Evolutionary conservation across 805 yeast genomes (phyloP).

Genomic region (Pichia sporocuriosa): DNA sequence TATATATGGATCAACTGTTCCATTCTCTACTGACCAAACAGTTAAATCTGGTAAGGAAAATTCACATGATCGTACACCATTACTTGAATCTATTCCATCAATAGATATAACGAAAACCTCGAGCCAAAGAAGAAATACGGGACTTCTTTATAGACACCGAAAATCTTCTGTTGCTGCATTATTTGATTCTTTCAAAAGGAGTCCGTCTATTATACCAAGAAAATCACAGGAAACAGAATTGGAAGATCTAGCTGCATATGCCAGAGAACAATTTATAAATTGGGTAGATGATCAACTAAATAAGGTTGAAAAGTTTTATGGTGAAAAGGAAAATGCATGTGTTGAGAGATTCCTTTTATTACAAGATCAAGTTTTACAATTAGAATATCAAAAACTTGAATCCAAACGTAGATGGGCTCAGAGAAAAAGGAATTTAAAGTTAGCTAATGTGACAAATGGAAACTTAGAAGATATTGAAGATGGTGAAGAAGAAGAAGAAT

Average conservation of each 20-base stretch:
- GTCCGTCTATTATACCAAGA: constrained; percentile 5
- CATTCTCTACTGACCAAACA: not conserved
- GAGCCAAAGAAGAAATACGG: not conserved
- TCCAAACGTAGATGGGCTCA: constrained; percentile 18
- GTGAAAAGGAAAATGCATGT: constrained; percentile 52
- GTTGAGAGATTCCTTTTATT: constrained; percentile 52
- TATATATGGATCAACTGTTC: not conserved
- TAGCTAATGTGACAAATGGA: no score
- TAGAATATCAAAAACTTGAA: constrained; percentile 44
- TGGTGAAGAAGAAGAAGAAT: constrained; percentile 11
- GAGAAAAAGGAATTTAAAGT: no score
- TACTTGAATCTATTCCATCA: not conserved
- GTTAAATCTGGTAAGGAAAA: not conserved
- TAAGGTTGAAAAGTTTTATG: constrained; percentile 58
- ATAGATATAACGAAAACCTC: not conserved
- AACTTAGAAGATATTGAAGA: not conserved
- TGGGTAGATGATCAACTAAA: constrained; percentile 62
- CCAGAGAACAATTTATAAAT: constrained; percentile 41
- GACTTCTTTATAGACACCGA: constrained; percentile 9
- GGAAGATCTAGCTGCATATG: constrained; percentile 31
- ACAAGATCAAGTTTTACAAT: constrained; percentile 62
- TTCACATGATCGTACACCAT: constrained; percentile 6
- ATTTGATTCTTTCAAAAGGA: constrained; percentile 8
- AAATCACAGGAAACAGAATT: constrained; percentile 18
- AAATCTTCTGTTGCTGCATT: constrained; percentile 23